Evolutionary conservation across 2,329 filamentous ascomycete genomes (phyloP), one percentile per base, ranked within the genome.

Genomic region (Penicillium sp.): DNA sequence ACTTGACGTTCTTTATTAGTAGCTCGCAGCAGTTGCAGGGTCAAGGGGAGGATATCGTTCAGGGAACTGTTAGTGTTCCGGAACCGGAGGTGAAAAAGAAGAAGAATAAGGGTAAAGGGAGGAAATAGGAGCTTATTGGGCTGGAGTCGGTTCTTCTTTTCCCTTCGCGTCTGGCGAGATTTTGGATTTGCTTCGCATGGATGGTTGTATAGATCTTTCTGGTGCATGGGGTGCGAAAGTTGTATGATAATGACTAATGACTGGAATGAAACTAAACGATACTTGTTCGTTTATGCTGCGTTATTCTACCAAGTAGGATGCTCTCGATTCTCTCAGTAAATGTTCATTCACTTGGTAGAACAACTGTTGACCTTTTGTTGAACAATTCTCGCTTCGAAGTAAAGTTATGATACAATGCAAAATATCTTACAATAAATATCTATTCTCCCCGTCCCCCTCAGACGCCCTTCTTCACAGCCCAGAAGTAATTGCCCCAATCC

Each of bases 401-500:
- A 18, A 43, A 28, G 2, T 36, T 43, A 54, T 40, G 18, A 26
- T 43, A 39, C 18, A 21, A 37, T 9, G 19, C 5, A 37, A 2
- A 40, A 43, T 43, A 43, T 29, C 40, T 36, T 51, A 51, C 47
- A 55, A 26, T 19, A 49, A 26, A n/a, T n/a, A n/a, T n/a, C n/a
- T n/a, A n/a, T 16, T 21, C 21, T 16, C 14, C 23, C 10, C 16
- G 36, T 34, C 4, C 7, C 14, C 18, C 2, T 56, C 60, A 71
- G 43, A 68, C 24, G 23, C 75, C 76, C 70, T 79, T 88, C 75
- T 87, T 84, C 39, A 96, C 87, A 8, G 85, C 94, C 72, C 97
- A 96, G 74, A 99, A 97, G 77, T 97, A 99, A 73, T 99, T 99
- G 9, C 93, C 93, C 68, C 91, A 85, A 68, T 85, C 86, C 77